Conservation (phyloP, 805 yeast genomes). For the Cyberlindnera misumaiensis region DNA sequence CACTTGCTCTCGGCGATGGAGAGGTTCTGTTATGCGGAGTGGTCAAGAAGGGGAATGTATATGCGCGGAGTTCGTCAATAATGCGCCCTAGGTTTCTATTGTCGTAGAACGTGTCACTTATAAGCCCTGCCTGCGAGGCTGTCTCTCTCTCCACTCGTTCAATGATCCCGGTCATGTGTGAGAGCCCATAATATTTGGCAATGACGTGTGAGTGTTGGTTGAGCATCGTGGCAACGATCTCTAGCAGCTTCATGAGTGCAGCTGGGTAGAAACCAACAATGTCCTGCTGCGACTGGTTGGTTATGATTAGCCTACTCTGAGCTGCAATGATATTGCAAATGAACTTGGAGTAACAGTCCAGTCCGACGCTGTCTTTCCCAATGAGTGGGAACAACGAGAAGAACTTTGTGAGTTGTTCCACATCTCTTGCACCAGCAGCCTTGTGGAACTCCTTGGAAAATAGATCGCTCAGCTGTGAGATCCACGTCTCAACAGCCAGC, state of each 20-base stretch:
- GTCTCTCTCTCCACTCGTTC: constrained; percentile 77
- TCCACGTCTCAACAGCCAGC: constrained; percentile 50
- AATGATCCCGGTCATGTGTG: constrained; percentile 60
- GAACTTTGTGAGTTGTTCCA: constrained; percentile 64
- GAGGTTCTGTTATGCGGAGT: constrained; percentile 11
- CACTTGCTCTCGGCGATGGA: constrained; percentile 20
- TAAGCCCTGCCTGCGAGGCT: constrained; percentile 87
- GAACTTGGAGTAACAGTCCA: constrained; percentile 77
- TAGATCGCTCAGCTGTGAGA: constrained; percentile 44
- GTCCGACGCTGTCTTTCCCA: constrained; percentile 62
- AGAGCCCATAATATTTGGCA: constrained; percentile 58
- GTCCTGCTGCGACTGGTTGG: constrained; percentile 32
- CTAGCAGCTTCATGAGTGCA: constrained; percentile 63
- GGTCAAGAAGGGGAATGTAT: constrained; percentile 40
- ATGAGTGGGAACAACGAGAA: constrained; percentile 86
- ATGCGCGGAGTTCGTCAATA: constrained; percentile 47
- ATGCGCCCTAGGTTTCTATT: constrained; percentile 51
- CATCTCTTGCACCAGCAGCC: constrained; percentile 63
- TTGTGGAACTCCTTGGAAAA: constrained; percentile 59
- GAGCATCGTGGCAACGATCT: constrained; percentile 76
- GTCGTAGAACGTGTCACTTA: constrained; percentile 81
- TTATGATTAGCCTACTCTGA: constrained; percentile 64
- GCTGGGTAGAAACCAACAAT: constrained; percentile 51
- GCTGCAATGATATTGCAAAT: constrained; percentile 79
- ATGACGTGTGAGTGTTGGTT: constrained; percentile 83